Evolutionary conservation across 768 basidiomycete species (phyloP).

Genomic region (Boletus vermiculosoides): DNA sequence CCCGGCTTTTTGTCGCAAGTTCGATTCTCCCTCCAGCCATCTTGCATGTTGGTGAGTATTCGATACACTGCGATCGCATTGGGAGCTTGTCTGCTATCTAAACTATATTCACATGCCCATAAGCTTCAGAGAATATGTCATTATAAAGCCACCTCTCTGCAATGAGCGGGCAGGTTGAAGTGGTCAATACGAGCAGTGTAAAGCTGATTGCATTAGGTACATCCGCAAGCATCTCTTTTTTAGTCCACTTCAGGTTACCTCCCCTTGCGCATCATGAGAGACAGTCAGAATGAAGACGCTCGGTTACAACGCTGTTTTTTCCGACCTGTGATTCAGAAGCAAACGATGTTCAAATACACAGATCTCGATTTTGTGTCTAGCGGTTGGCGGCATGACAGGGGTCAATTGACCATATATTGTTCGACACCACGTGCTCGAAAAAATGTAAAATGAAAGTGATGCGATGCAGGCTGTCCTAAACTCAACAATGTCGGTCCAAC

Average conservation of each 20-base stretch:
- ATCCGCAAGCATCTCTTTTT: background rate
- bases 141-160: background rate
- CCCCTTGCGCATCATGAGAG: too few relatives aligned
- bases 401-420: constrained; percentile 8
- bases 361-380: background rate
- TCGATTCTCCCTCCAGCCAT: constrained; percentile 1
- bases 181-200: background rate
- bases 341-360: background rate
- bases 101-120: too few relatives aligned
- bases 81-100: background rate
- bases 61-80: background rate
- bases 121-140: background rate
- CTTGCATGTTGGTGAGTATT: background rate
- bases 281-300: too few relatives aligned
- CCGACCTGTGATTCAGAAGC: background rate
- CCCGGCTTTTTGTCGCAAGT: background rate
- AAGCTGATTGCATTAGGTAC: background rate
- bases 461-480: background rate
- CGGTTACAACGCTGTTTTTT: background rate
- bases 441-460: constrained; percentile 10
- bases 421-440: constrained; percentile 4
- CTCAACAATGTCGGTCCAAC: constrained; percentile 18
- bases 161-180: background rate
- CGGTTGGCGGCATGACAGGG: background rate
- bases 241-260: background rate